Evolutionary conservation across 2,329 filamentous ascomycete genomes (phyloP).

Genomic region (Fusarium sp.): DNA sequence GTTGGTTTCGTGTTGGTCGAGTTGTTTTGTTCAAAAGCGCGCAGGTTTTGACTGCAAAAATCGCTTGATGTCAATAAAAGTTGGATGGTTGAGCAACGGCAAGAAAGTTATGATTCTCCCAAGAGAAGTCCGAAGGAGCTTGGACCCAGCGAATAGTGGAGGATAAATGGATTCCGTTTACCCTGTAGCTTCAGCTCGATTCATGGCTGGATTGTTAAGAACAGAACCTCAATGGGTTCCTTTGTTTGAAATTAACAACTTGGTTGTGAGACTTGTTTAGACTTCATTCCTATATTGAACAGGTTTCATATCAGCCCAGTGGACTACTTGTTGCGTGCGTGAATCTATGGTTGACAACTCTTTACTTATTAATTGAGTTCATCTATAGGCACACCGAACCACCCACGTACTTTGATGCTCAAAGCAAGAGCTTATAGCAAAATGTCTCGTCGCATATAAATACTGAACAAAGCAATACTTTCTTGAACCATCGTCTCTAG

Average conservation of each 20-base stretch:
- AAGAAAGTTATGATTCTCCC: not conserved
- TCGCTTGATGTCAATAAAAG: not conserved
- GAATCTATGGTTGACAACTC: not conserved
- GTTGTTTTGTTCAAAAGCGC: not conserved
- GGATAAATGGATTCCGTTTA: not conserved
- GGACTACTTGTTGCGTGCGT: not conserved
- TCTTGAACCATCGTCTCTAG: not conserved
- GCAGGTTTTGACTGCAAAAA: not conserved
- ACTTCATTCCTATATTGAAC: not conserved
- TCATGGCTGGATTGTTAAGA: not conserved
- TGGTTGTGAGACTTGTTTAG: not conserved
- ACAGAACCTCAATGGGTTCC: not conserved
- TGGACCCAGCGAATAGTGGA: slow-evolving; percentile 21
- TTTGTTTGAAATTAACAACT: not conserved
- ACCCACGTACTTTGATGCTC: not conserved
- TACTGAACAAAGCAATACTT: not conserved
- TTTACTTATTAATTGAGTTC: not conserved
- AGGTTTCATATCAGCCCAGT: not conserved
- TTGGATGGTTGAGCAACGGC: not conserved
- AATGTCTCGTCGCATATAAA: not conserved
- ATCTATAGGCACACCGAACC: not conserved
- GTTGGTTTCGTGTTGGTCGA: not conserved
- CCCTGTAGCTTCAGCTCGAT: slow-evolving; percentile 8
- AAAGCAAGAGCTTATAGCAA: not conserved
- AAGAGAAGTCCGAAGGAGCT: slow-evolving; percentile 26